A percentile compares a stretch with the other conserved stretches of the same genome.
Conservation (phyloP, 1,284 basidiomycete genomes). For the Puccinia brachypodii region DNA sequence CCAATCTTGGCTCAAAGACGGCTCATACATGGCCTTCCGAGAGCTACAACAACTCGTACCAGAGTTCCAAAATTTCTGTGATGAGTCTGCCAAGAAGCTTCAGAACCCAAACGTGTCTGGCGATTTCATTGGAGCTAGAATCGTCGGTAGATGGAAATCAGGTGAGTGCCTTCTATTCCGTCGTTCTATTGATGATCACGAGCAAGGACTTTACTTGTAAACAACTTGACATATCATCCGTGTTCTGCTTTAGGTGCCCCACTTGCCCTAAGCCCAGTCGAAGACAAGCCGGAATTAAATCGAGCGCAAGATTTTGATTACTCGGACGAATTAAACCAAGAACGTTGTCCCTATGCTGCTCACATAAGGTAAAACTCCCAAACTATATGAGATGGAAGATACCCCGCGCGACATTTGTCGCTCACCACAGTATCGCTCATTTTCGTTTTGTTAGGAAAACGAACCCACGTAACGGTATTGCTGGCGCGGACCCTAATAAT, state of each 20-base stretch:
- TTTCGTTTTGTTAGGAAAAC: conserved; percentile 43
- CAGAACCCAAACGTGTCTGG: conserved; percentile 34
- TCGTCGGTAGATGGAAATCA: conserved; percentile 48
- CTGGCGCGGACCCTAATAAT: not conserved
- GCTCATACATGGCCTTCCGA: conserved; percentile 42
- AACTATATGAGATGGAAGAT: not conserved
- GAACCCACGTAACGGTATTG: conserved; percentile 40
- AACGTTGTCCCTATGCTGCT: conserved; percentile 43
- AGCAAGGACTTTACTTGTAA: too few species aligned
- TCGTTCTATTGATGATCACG: not conserved
- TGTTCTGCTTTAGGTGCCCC: conserved; percentile 34
- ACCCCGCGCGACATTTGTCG: not conserved
- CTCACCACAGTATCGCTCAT: too few species aligned
- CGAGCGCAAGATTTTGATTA: conserved; percentile 45
- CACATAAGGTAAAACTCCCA: conserved; percentile 33
- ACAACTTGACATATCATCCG: not conserved
- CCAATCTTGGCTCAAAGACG: conserved; percentile 36
- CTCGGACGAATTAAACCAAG: conserved; percentile 38
- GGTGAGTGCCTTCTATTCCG: not conserved
- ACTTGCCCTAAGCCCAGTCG: conserved; percentile 17
- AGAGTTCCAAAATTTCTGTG: conserved; percentile 42
- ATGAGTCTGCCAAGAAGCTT: conserved; percentile 26
- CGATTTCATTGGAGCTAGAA: conserved; percentile 46
- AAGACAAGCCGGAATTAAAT: conserved; percentile 39
- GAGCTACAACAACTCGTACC: conserved; percentile 43